Base-by-base conservation (phyloP, 2,329 filamentous ascomycete genomes). In the Sporothrix euskadiensis region DNA sequence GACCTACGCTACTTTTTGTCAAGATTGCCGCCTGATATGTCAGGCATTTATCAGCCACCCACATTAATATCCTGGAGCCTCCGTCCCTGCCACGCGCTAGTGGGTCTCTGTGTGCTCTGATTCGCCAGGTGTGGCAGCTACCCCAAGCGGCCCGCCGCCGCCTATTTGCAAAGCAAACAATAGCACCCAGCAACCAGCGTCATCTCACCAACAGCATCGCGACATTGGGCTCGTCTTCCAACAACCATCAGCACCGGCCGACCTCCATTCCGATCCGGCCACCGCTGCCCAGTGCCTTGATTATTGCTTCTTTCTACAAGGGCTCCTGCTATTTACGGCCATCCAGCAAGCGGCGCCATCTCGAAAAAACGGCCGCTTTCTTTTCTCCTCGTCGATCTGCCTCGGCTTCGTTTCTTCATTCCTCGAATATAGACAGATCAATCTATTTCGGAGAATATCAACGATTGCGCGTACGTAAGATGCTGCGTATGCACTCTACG, bases 1-100 rank as follows among this genome's bases (percentile, higher is more conserved):
- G 61, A 22, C 26, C 61, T 39, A 65, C 61, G n/a, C n/a, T n/a
- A n/a, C 3, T 4, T 30, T 19, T 44, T 69, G 63, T 32, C 44
- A 54, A 19, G n/a, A 26, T 73, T 4, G 41, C 9, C 19, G 47
- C 72, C 72, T 71, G 72, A 73, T 73, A 59, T 71, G 69, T 73
- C 52, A 73, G 73, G 72, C 72, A 57, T 22, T 70, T 16, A 35
- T 69, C 32, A n/a, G 49, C 61, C 61, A 66, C 61, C 19, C 59
- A 35, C 59, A 59, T 65, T 41, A 22, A 41, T 39, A 16, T 26
- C 59, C 59, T 65, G 59, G 59, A 65, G 61, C 61, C 61, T 65
- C 47, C 39, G 44, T 44, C n/a, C 61, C 61, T 65, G 39, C 39
- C n/a, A 47, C 39, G 39, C 61, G 61, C 61, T 47, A 47, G 22